These are phyloP conservation scores for Leptodontidium sp. DNA, from an alignment of 2,329 filamentous ascomycete species.

Conservation along the genomic window DNA sequence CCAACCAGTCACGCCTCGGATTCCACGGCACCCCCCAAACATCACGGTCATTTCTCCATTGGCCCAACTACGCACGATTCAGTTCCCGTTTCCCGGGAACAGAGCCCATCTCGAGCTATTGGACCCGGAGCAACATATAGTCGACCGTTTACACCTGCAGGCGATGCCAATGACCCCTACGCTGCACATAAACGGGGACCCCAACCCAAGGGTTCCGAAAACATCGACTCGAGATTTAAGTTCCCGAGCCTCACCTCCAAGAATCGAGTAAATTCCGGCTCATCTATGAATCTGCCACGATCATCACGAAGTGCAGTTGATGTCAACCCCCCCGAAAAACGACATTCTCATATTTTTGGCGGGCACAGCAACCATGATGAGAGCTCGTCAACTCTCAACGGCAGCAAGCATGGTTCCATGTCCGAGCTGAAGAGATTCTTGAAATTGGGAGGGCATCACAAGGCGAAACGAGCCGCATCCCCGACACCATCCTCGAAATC, in stretches of 20 bases:
- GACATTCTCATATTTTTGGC: constrained; percentile 56
- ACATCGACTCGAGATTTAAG: constrained; percentile 83
- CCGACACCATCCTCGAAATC: constrained; percentile 64
- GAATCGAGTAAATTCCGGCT: constrained; percentile 64
- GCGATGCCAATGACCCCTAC: constrained; percentile 85
- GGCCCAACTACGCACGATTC: constrained; percentile 47
- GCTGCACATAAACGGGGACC: constrained; percentile 81
- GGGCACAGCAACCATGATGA: constrained; percentile 56
- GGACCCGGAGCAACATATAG: constrained; percentile 71
- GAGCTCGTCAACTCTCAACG: constrained; percentile 53
- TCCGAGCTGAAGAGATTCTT: constrained; percentile 97
- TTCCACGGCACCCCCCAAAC: constrained; percentile 32
- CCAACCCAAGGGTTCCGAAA: constrained; percentile 69
- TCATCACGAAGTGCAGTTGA: constrained; percentile 44
- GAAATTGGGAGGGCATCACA: constrained; percentile 75
- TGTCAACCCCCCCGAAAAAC: constrained; percentile 61
- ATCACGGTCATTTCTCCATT: constrained; percentile 44
- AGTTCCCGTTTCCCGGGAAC: constrained; percentile 66
- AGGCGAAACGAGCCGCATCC: constrained; percentile 70
- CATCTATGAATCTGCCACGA: constrained; percentile 58
- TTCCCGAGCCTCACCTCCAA: constrained; percentile 75
- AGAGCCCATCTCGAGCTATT: constrained; percentile 69
- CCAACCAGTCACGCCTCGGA: constrained; percentile 39
- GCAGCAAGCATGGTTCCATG: constrained; percentile 79
- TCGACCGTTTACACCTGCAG: constrained; percentile 79